These are phyloP conservation scores for Musa itinerans DNA, from an alignment of 176 grass and related monocot genomes.

Conservation along the genomic window DNA sequence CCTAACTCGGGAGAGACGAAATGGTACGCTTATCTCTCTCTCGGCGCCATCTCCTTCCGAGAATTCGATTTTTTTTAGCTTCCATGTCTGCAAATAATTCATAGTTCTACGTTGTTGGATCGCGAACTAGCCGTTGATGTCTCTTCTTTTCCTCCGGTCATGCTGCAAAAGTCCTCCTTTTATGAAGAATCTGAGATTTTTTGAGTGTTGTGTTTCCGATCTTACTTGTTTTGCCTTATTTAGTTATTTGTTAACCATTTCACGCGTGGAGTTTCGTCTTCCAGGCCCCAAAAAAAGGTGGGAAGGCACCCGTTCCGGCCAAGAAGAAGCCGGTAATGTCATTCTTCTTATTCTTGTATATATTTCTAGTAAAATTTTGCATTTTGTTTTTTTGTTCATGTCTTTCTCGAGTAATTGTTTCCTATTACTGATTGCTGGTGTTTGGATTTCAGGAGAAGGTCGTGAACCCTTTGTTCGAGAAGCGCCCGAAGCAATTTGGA, in stretches of 20 bases:
- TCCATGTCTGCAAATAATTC: background rate
- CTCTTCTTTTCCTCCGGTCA: background rate
- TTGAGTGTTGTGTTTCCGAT: background rate
- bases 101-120: too few species aligned
- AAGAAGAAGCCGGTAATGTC: constrained; percentile 24
- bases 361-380: too few species aligned
- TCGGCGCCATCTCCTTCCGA: too few species aligned
- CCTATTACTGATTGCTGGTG: background rate
- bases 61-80: background rate
- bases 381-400: background rate
- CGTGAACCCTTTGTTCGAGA: too few species aligned
- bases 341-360: background rate
- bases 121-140: background rate
- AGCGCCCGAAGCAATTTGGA: too few species aligned
- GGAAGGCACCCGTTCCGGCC: constrained; percentile 11
- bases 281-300: constrained; percentile 31
- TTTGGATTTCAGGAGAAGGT: constrained; percentile 27
- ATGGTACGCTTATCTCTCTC: background rate
- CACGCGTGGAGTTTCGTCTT: background rate
- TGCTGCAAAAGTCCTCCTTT: too few species aligned
- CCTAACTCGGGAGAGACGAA: background rate
- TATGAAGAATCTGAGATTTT: too few species aligned
- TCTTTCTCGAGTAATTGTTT: background rate
- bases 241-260: background rate
- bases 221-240: background rate